Conservation (phyloP, 345 rosid genomes). For the Eucalyptus coolabah region DNA sequence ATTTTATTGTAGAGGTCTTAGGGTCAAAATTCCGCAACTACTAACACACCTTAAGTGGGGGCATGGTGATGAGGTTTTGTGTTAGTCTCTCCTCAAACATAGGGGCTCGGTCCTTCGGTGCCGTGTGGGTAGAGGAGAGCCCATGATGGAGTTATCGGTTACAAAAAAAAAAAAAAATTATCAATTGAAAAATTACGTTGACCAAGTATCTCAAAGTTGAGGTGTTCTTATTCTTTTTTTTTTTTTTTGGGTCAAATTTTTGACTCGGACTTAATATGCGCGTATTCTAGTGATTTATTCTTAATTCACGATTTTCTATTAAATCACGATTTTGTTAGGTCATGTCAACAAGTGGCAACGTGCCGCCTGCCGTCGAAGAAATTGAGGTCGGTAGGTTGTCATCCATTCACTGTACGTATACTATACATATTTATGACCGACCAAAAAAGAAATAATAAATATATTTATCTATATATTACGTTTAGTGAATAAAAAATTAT, state of each 20-base stretch:
- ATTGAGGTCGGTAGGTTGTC: background rate
- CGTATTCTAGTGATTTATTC: background rate
- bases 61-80: no score
- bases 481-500: background rate
- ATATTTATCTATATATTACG: background rate
- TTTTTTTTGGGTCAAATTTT: no score
- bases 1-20: no score
- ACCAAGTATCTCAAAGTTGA: background rate
- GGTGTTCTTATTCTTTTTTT: background rate
- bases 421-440: no score
- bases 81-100: no score
- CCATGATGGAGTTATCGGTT: accelerated
- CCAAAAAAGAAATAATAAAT: no score
- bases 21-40: no score
- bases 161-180: background rate
- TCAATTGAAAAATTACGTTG: no score
- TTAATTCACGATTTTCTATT: background rate
- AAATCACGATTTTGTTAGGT: background rate
- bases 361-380: background rate
- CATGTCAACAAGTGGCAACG: background rate
- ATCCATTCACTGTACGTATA: background rate
- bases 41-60: no score
- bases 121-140: no score
- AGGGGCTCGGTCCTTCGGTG: no score
- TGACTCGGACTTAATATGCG: background rate